These are phyloP conservation scores for Candida boleticola DNA, from an alignment of 805 yeast species.

Conservation along the genomic window DNA sequence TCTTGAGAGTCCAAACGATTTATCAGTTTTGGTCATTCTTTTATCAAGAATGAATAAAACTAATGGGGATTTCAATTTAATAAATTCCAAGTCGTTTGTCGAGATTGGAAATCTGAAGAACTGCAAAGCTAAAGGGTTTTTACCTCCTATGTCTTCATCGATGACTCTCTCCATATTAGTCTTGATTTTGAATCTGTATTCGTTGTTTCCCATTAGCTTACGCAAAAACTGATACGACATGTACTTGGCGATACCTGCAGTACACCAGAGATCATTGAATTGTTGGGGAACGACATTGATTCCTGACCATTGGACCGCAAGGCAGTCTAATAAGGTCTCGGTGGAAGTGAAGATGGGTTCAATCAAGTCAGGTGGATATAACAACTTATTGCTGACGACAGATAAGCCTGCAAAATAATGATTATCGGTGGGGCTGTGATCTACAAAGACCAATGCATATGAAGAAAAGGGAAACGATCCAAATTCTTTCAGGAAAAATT, in stretches of 20 bases:
- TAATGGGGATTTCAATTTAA: conserved; percentile 79
- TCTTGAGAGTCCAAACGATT: conserved; percentile 86
- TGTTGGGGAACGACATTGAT: conserved; percentile 81
- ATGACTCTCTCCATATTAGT: conserved; percentile 64
- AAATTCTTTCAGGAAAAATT: conserved; percentile 79
- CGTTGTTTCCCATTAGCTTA: conserved; percentile 78
- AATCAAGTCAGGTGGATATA: conserved; percentile 71
- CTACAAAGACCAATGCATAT: conserved; percentile 72
- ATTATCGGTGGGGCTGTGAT: conserved; percentile 46
- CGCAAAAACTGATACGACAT: conserved; percentile 76
- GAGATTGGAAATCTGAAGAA: conserved; percentile 61
- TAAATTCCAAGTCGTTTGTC: conserved; percentile 61
- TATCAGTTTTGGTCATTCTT: conserved; percentile 94
- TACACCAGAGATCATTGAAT: conserved; percentile 84
- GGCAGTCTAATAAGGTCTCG: conserved; percentile 61
- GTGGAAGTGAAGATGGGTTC: conserved; percentile 78
- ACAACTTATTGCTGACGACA: conserved; percentile 53
- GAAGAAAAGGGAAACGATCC: conserved; percentile 92
- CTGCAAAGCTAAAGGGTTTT: conserved; percentile 78
- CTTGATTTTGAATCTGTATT: conserved; percentile 70
- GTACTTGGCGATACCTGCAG: conserved; percentile 77
- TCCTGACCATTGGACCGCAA: conserved; percentile 92
- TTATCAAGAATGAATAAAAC: conserved; percentile 82
- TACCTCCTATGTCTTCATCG: conserved; percentile 64
- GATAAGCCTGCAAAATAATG: conserved; percentile 75